Base-by-base conservation (phyloP, 441 rosid genomes). In the Bocquillonia castaneifolia region DNA sequence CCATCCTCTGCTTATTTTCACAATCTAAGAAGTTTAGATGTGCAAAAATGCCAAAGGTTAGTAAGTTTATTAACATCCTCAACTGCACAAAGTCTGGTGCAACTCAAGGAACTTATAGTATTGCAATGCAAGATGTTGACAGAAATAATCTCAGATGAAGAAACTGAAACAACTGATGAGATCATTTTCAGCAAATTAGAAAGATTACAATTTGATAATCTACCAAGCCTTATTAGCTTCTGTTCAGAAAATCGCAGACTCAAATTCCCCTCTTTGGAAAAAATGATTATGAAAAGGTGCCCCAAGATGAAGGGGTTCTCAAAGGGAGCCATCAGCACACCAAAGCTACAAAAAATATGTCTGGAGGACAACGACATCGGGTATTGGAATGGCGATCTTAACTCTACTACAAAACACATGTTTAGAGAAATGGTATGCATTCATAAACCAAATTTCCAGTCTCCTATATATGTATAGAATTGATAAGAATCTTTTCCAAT, bases 21-120 rank as follows among this genome's bases (percentile, higher is more conserved):
- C 22, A 44, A 32, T 59, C 59, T 66, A 7, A 59, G 37, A 20
- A 10, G 13, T 61, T 17, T 72, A 20, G 0, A 22, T 0, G 29
- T 66, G 2, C 0, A 0, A 0, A 0, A 22, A 0, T 72, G 67
- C 23, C 2, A 10, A 5, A 29, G 37, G 32, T 66, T 72, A 14
- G 22, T 22, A 22, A 26, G 44, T 28, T 31, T 70, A 23, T n/a
- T 70, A 5, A 54, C 74, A 20, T 42, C 56, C 20, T 54, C 68
- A 15, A 69, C 59, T 0, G 59, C 72, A 29, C 26, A 47, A 60
- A 23, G 40, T 51, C 13, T 69, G 34, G 36, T 84, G 88, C 34
- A 83, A 84, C 69, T 90, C 82, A 69, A 86, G 79, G 67, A 86
- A 82, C 20, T 93, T 86, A 68, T 85, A 82, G 1, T 90, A 86